These are phyloP conservation scores for Furcasterigmium furcatum DNA, from an alignment of 2,329 filamentous ascomycete species.

Conservation along the genomic window DNA sequence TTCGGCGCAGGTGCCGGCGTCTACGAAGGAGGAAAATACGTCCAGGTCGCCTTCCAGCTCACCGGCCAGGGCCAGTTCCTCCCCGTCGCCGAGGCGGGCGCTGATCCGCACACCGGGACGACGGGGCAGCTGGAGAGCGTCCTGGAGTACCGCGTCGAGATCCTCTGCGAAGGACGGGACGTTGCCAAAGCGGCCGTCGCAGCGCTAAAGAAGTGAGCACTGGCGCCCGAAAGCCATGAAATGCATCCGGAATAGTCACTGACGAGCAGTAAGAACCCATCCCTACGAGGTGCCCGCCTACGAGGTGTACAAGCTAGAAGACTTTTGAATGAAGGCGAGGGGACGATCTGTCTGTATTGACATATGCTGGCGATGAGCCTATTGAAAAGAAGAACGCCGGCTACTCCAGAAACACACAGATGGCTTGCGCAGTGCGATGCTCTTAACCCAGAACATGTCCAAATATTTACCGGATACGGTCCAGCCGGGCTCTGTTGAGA, in stretches of 20 bases:
- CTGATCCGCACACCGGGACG: conserved; percentile 43
- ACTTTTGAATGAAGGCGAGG: conserved; percentile 11
- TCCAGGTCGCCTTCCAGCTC: conserved; percentile 20
- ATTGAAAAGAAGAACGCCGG: not conserved
- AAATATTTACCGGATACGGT: conserved; percentile 47
- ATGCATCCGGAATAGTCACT: too few relatives aligned
- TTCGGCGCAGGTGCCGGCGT: conserved; percentile 19
- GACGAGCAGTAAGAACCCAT: conserved; percentile 14
- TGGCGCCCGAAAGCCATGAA: too few relatives aligned
- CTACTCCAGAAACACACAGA: not conserved
- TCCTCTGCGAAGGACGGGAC: conserved; percentile 39
- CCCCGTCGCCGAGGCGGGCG: conserved; percentile 30
- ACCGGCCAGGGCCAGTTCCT: conserved; percentile 43
- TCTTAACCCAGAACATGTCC: not conserved
- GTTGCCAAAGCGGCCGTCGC: conserved; percentile 36
- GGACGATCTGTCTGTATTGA: not conserved
- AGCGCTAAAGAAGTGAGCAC: conserved; percentile 42
- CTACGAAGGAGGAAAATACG: conserved; percentile 19
- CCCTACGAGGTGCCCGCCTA: conserved; percentile 22
- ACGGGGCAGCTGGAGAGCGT: conserved; percentile 40
- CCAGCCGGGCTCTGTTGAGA: conserved; percentile 71
- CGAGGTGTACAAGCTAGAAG: conserved; percentile 21
- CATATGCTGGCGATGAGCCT: not conserved
- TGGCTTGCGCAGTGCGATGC: not conserved
- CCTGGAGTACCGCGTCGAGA: conserved; percentile 43